Base-by-base conservation (phyloP, 1,139 yeast species). In the Williopsis jadinii region DNA sequence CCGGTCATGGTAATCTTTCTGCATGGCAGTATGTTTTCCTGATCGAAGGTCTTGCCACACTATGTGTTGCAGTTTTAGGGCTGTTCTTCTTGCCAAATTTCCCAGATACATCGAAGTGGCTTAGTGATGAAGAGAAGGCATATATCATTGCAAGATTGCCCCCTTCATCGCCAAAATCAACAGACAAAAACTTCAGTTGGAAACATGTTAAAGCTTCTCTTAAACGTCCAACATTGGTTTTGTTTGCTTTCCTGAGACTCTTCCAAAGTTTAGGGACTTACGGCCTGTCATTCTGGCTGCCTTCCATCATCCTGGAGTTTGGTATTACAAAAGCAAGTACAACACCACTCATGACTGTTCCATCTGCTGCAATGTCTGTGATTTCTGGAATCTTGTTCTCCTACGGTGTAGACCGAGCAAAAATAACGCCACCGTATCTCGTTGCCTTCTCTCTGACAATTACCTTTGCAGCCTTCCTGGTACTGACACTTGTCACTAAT, bases 81-180 rank as follows among this genome's bases (percentile, higher is more conserved):
- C 11, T 34, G 19, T 34, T 34, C 30, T 34, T 56, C 24, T 54
- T 73, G 26, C 77, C 78, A 9, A 68, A 69, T 47, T 56, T 61
- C 34, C 75, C 75, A 12, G 62, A 63, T 4, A 71, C 73, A 47
- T 64, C 75, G 19, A 57, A 56, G 35, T 70, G 69, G 47, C 54
- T 71, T 36, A 52, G 52, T 29, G 62, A 55, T 10, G 56, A 62
- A 9, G 71, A 69, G 45, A 63, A 55, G 42, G 48, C 56, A 15
- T 46, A 56, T 9, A 51, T 67, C 6, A 48, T 65, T 26, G 42
- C 45, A 8, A 41, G 45, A 36, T 30, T 45, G 12, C 51, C 52
- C 9, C 36, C 38, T 11, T 24, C 40, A 11, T 30, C 47, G 3
- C 52, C 53, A 38, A 42, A 36, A 27, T 24, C 41, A 10, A 74